These are phyloP conservation scores for Thymus mandschuricus DNA, from an alignment of 257 asterid species.

Conservation along the genomic window DNA sequence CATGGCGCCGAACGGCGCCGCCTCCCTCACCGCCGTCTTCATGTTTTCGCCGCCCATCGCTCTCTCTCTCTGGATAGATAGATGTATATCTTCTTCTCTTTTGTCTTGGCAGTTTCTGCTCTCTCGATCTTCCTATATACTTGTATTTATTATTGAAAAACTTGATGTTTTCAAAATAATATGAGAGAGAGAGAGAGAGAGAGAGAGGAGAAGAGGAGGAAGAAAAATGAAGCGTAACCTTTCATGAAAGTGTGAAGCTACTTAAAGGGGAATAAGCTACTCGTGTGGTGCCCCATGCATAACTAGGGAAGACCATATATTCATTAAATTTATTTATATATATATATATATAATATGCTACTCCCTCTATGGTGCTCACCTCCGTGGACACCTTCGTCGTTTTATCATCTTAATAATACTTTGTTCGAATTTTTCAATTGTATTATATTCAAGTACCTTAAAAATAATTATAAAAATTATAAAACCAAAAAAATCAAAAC, in stretches of 20 bases:
- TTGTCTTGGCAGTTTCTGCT: background rate
- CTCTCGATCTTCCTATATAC: background rate
- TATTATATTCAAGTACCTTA: too few relatives aligned
- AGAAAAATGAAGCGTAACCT: conserved; percentile 48
- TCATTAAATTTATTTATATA: conserved; percentile 4
- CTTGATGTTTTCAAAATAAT: conserved; percentile 11
- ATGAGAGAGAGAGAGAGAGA: conserved; percentile 25
- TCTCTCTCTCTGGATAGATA: conserved; percentile 18
- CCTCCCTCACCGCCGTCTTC: conserved; percentile 42
- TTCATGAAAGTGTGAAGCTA: conserved; percentile 71
- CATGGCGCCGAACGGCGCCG: conserved; percentile 60
- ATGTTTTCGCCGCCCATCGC: conserved; percentile 32
- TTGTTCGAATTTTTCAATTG: too few relatives aligned
- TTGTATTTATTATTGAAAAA: conserved; percentile 30
- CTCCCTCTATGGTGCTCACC: too few relatives aligned
- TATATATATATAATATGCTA: background rate
- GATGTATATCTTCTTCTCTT: conserved; percentile 13
- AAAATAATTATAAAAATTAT: too few relatives aligned
- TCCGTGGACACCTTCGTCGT: too few relatives aligned
- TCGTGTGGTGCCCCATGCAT: conserved; percentile 74
- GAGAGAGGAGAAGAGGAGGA: conserved; percentile 13
- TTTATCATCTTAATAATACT: too few relatives aligned
- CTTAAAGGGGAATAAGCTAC: conserved; percentile 67
- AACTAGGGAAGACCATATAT: conserved; percentile 37
- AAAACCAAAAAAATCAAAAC: too few relatives aligned